These are phyloP conservation scores for Puccinia novopanici DNA, from an alignment of 1,284 basidiomycete genomes.

Conservation along the genomic window DNA sequence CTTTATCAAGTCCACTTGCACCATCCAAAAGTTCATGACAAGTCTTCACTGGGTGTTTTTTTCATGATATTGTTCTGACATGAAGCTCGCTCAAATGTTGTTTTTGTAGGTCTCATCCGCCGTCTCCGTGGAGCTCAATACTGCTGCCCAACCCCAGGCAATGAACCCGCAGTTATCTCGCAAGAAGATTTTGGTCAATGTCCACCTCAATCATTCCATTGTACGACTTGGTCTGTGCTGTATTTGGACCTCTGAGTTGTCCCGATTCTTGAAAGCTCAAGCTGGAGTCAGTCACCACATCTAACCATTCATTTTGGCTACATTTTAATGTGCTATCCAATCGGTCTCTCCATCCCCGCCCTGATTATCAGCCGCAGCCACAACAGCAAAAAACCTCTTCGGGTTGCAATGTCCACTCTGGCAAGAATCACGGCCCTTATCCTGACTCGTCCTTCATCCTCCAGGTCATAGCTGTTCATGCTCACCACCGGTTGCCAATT, in stretches of 20 bases:
- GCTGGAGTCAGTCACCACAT: conserved; percentile 68
- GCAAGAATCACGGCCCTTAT: conserved; percentile 65
- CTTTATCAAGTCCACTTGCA: neutral
- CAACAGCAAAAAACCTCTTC: conserved; percentile 65
- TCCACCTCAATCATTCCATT: conserved; percentile 69
- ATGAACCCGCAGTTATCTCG: neutral
- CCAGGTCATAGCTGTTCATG: neutral
- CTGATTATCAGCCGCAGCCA: conserved; percentile 66
- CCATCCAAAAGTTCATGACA: too few relatives aligned
- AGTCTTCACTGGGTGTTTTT: neutral
- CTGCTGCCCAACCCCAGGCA: conserved; percentile 2
- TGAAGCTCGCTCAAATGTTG: neutral
- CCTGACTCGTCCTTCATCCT: conserved; percentile 6
- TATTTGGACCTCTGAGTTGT: conserved; percentile 70
- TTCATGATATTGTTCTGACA: neutral
- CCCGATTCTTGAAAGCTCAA: conserved; percentile 75
- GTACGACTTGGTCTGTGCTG: too few relatives aligned
- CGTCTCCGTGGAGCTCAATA: conserved; percentile 2
- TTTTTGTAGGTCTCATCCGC: neutral
- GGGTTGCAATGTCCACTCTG: conserved; percentile 65
- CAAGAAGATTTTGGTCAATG: conserved; percentile 61
- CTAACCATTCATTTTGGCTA: conserved; percentile 12
- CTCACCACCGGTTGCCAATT: too few relatives aligned
- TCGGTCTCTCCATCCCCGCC: too few relatives aligned
- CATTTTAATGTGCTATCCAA: conserved; percentile 50